Base-by-base conservation (phyloP, 441 rosid species). In the Populus hybrid region DNA sequence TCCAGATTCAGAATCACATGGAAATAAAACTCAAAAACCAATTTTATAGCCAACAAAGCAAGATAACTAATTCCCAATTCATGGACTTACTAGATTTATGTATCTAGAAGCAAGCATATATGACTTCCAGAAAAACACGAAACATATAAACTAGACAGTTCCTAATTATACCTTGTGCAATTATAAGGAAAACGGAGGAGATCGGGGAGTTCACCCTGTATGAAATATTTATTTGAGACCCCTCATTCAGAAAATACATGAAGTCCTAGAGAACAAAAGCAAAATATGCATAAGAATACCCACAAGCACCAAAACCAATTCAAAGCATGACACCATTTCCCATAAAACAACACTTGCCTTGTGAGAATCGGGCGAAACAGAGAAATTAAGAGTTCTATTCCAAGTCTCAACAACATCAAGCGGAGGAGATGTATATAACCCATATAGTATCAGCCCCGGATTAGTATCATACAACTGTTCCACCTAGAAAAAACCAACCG, bases 181-280 rank as follows among this genome's bases (percentile, higher is more conserved):
- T 85, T 70, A 89, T 75, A 76, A 95, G 90, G 71, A 86, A 87
- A 71, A 89, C 78, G 20, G 91, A 84, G 69, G 87, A 80, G 79
- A 83, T 76, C 3, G 83, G 64, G 31, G 91, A 84, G 78, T 80
- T 86, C 74, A 93, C 83, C 23, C 28, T 79, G 79, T 88, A 92
- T 63, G 97, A 87, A 75, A 95, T 87, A 79, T 89, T 92, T 35
- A 95, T 80, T 42, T 86, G 86, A 69, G 93, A 87, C 23, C 97
- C 92, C 70, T 82, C 53, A 73, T 93, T 93, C 71, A 95, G 84
- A 80, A 80, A 87, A 80, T 80, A 82, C 67, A 89, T 78, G 92
- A 91, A 91, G 66, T 82, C 93, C 98, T 95, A 85, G 26, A 79
- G 69, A 77, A 7, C 20, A 73, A 63, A 64, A 21, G 40, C 23